Conservation (phyloP, 352 stramenopile genomes). For the Pythium brachiatum region DNA sequence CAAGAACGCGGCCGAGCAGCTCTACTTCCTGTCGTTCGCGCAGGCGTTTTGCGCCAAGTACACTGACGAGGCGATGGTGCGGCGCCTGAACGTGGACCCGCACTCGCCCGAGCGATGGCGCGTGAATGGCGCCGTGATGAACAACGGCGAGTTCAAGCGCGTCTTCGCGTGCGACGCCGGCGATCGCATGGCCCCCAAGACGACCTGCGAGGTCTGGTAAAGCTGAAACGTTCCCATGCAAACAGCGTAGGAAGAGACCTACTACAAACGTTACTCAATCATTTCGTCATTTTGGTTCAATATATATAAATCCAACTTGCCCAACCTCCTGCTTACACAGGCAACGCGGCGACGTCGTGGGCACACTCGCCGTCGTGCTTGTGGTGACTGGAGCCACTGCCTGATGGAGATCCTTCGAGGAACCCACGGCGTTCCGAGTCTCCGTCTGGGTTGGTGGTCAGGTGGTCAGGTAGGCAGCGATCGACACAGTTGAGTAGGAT, state of each 20-base stretch:
- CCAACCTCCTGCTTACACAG: conserved; percentile 1
- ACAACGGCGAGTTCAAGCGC: conserved; percentile 63
- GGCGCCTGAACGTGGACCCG: conserved; percentile 51
- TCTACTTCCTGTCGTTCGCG: conserved; percentile 81
- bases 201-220: conserved; percentile 78
- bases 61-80: conserved; percentile 52
- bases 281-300: conserved; percentile 3
- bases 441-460: background rate
- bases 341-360: conserved; percentile 20
- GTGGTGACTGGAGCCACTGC: conserved; percentile 6
- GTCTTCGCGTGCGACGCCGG: conserved; percentile 54
- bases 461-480: conserved; percentile 34
- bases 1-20: conserved; percentile 36
- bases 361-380: conserved; percentile 3
- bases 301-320: background rate
- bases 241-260: background rate
- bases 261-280: background rate
- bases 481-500: conserved; percentile 43
- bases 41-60: conserved; percentile 69
- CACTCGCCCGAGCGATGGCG: conserved; percentile 72
- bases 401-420: conserved; percentile 16
- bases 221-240: background rate
- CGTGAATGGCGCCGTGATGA: conserved; percentile 78
- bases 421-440: conserved; percentile 3
- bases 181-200: conserved; percentile 64